phyloP scores from a whole-genome alignment of 768 basidiomycete species.

The Basidioascus undulatus region DNA sequence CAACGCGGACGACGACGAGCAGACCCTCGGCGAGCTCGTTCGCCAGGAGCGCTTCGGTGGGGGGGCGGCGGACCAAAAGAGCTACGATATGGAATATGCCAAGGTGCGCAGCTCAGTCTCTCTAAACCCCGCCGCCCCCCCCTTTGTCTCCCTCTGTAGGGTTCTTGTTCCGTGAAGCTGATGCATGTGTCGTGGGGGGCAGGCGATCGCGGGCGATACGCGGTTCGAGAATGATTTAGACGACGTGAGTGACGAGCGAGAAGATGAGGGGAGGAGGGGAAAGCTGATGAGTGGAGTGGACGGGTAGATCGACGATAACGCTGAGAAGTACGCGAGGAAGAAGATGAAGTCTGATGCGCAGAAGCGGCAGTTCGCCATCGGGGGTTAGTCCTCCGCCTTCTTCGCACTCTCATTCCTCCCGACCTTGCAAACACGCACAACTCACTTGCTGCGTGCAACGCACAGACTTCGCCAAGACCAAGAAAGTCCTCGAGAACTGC shows the following conservation, averaged over 20 bases:
- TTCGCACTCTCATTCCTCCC: background rate
- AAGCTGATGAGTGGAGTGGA: too few relatives aligned
- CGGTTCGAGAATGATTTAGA: constrained; percentile 25
- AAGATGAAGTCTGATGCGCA: constrained; percentile 93
- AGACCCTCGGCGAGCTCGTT: constrained; percentile 70
- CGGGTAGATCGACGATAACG: constrained; percentile 97
- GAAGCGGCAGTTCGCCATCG: constrained; percentile 89
- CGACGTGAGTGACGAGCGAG: constrained; percentile 27
- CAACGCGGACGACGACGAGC: constrained; percentile 72
- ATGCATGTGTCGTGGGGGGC: too few relatives aligned
- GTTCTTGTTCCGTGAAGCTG: too few relatives aligned
- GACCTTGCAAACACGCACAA: too few relatives aligned
- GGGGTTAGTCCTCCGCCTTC: constrained; percentile 30
- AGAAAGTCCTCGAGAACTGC: constrained; percentile 65
- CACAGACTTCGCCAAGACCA: constrained; percentile 79
- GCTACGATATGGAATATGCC: too few relatives aligned
- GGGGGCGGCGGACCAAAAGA: constrained; percentile 73
- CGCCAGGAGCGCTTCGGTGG: constrained; percentile 77
- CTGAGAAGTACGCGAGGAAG: constrained; percentile 67
- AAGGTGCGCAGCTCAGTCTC: too few relatives aligned
- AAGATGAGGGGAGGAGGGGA: too few relatives aligned
- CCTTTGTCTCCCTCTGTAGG: too few relatives aligned
- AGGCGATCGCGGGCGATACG: too few relatives aligned
- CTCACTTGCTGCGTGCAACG: background rate
- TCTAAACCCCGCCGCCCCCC: too few relatives aligned